Evolutionary conservation across 441 rosid genomes (phyloP).

Genomic region (Erysimum pusillum): DNA sequence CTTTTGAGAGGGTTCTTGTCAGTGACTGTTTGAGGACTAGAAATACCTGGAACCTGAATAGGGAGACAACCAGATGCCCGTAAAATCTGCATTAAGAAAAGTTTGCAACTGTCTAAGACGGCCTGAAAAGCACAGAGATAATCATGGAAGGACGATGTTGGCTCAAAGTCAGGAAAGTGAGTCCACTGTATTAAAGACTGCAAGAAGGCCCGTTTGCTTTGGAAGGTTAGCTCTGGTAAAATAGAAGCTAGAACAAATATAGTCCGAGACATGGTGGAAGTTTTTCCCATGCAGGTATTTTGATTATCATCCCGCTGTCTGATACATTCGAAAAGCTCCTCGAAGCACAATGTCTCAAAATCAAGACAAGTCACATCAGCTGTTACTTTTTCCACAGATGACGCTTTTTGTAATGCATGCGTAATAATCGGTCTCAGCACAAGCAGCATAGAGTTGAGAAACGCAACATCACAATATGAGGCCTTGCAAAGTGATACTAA

Average conservation of each 20-base stretch:
- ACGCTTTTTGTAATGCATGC: constrained; percentile 66
- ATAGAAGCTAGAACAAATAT: constrained; percentile 73
- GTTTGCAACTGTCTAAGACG: constrained; percentile 69
- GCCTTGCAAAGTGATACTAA: constrained; percentile 72
- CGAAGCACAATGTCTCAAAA: constrained; percentile 84
- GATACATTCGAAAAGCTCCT: constrained; percentile 68
- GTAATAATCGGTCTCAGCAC: constrained; percentile 82
- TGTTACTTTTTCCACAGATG: constrained; percentile 61
- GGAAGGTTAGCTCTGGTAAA: constrained; percentile 70
- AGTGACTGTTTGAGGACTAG: constrained; percentile 43
- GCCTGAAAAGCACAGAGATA: constrained; percentile 76
- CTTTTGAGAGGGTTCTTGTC: constrained; percentile 46
- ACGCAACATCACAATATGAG: constrained; percentile 72
- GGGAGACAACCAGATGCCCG: constrained; percentile 56
- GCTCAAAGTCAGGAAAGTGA: constrained; percentile 70
- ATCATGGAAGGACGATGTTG: constrained; percentile 71
- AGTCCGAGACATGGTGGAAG: constrained; percentile 58
- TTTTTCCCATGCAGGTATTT: constrained; percentile 53
- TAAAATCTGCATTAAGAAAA: constrained; percentile 57
- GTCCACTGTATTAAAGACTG: constrained; percentile 69
- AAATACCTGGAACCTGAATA: constrained; percentile 50
- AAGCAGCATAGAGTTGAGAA: constrained; percentile 66
- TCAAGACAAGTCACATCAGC: constrained; percentile 68
- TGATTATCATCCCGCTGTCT: constrained; percentile 52
- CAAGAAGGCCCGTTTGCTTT: constrained; percentile 60